Evolutionary conservation across 805 yeast genomes (phyloP).

Genomic region (Ogataea nitratoaversa): DNA sequence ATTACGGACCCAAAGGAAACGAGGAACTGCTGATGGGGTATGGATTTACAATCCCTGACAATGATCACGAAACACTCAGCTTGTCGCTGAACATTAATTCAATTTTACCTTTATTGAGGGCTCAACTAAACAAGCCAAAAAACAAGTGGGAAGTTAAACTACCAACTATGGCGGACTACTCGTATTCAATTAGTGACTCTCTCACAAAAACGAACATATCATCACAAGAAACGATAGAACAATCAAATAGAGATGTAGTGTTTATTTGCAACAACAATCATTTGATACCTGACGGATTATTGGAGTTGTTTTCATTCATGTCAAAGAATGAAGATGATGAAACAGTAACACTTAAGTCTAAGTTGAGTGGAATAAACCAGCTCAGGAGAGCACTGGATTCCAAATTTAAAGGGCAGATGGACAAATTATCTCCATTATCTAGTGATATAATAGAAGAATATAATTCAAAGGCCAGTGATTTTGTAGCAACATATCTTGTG

Average conservation of each 20-base stretch:
- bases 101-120: conserved; percentile 1
- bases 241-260: conserved; percentile 11
- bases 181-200: conserved; percentile 19
- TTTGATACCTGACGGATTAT: conserved; percentile 40
- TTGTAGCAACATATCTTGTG: background rate
- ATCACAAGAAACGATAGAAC: too few species aligned
- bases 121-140: conserved; percentile 1
- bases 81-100: conserved; percentile 53
- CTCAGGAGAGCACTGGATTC: conserved; percentile 49
- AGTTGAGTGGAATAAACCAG: conserved; percentile 58
- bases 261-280: conserved; percentile 27
- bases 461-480: conserved; percentile 1
- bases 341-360: conserved; percentile 43
- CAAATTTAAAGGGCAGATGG: conserved; percentile 33
- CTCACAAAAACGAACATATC: too few species aligned
- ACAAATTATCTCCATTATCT: conserved; percentile 8
- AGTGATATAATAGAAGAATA: background rate
- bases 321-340: conserved; percentile 46
- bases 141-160: conserved; percentile 20
- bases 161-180: conserved; percentile 27
- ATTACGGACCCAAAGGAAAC: conserved; percentile 85
- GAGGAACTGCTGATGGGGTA: conserved; percentile 78
- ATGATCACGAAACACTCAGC: conserved; percentile 54
- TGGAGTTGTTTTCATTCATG: conserved; percentile 50
- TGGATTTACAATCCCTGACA: conserved; percentile 65